phyloP scores from a whole-genome alignment of 768 basidiomycete genomes.

The Leccinum obscurum region DNA sequence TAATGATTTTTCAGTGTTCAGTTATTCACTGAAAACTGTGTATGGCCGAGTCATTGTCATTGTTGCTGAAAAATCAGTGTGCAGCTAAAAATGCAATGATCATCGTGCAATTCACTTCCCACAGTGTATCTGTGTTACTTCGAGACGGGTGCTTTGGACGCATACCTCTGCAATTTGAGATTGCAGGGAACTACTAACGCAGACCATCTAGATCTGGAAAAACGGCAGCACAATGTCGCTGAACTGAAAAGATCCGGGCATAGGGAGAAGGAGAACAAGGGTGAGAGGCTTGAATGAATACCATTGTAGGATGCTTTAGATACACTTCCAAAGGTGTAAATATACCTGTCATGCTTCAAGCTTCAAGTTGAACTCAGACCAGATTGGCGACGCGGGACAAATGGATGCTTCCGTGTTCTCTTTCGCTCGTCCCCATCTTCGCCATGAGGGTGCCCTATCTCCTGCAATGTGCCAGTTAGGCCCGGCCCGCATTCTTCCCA shows the following conservation, averaged over 20 bases:
- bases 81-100: too few species aligned
- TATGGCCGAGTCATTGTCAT: too few species aligned
- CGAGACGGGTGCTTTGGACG: neutral
- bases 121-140: neutral
- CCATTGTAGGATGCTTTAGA: neutral
- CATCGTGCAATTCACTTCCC: too few species aligned
- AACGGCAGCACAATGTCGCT: constrained; percentile 51
- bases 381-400: neutral
- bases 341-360: neutral
- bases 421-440: too few species aligned
- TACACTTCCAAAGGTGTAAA: neutral
- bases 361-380: neutral
- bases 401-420: neutral
- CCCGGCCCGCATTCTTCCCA: too few species aligned
- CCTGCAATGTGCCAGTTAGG: too few species aligned
- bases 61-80: too few species aligned
- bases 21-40: too few species aligned
- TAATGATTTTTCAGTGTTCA: too few species aligned
- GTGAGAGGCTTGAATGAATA: neutral
- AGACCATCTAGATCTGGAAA: constrained; percentile 55
- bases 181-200: neutral
- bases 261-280: neutral
- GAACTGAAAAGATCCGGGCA: constrained; percentile 16
- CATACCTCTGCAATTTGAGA: too few species aligned
- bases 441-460: too few species aligned